Percentiles rank a stretch among this genome's conserved stretches.
phyloP scores from a whole-genome alignment of 345 rosid genomes.

The Litchi chinensis region DNA sequence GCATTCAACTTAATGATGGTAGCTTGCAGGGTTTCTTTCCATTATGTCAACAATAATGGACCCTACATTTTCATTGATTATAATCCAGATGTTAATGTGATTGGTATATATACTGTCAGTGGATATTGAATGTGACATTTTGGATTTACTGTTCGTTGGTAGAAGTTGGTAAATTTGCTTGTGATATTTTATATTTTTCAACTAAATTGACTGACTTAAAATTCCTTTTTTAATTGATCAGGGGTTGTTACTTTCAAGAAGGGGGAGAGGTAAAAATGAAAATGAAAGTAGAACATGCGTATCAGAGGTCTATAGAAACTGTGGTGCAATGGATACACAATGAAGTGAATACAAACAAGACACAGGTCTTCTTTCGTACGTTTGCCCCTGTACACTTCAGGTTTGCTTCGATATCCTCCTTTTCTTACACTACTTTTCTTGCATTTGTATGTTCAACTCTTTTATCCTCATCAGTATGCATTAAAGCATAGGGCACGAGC shows the following conservation, averaged over 20 bases:
- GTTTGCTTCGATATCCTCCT: slow-evolving; percentile 33
- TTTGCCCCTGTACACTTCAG: slow-evolving; percentile 97
- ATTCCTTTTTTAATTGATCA: slow-evolving; percentile 24
- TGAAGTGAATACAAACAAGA: slow-evolving; percentile 67
- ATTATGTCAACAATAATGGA: slow-evolving; percentile 7
- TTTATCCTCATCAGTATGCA: neutral
- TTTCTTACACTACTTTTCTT: neutral
- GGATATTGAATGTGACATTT: neutral
- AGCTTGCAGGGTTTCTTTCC: neutral
- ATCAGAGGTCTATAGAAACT: slow-evolving; percentile 66
- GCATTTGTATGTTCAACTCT: neutral
- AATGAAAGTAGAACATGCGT: slow-evolving; percentile 66
- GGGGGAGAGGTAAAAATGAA: slow-evolving; percentile 57
- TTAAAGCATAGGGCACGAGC: neutral
- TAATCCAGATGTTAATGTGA: neutral
- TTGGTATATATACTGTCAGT: neutral
- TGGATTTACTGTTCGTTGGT: neutral
- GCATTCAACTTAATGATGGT: neutral
- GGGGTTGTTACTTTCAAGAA: slow-evolving; percentile 92
- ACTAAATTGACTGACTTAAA: neutral
- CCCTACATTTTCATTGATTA: slow-evolving; percentile 10
- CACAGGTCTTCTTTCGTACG: slow-evolving; percentile 84
- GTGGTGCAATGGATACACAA: slow-evolving; percentile 66
- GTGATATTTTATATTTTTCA: neutral
- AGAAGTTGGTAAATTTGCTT: neutral